Evolutionary conservation across 805 yeast genomes (phyloP).

Genomic region (Metschnikowia shivogae): DNA sequence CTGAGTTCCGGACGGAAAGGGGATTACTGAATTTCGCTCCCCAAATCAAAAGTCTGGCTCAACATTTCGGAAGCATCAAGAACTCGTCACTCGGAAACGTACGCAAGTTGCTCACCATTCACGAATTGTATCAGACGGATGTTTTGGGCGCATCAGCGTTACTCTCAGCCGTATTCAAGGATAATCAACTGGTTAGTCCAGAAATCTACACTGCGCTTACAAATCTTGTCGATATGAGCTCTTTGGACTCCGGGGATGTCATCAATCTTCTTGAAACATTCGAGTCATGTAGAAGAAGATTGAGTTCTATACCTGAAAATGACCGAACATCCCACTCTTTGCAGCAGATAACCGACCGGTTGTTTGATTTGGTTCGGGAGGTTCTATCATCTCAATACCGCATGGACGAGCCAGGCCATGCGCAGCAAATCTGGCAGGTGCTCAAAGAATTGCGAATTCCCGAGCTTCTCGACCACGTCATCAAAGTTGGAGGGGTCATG

Average conservation of each 20-base stretch:
- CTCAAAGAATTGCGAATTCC: constrained; percentile 13
- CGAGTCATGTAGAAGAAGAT: constrained; percentile 5
- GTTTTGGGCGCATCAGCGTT: constrained; percentile 5
- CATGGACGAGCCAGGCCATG: constrained; percentile 1
- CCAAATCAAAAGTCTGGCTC: not conserved
- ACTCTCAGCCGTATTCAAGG: constrained; percentile 4
- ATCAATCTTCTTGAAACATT: constrained; percentile 5
- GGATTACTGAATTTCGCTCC: constrained; percentile 5
- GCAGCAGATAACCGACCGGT: constrained; percentile 3
- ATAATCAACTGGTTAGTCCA: not conserved
- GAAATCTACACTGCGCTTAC: not conserved
- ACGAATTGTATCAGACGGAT: constrained; percentile 1
- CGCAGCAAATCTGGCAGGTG: constrained; percentile 11
- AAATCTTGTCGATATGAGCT: not conserved
- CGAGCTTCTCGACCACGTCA: constrained; percentile 14
- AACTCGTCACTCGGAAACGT: not conserved
- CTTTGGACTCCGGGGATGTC: not conserved
- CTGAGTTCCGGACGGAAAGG: constrained; percentile 3
- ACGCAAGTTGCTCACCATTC: constrained; percentile 3
- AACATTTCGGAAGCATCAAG: not conserved
- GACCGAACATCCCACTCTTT: constrained; percentile 7
- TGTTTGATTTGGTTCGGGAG: constrained; percentile 3
- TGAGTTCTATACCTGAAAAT: constrained; percentile 6
- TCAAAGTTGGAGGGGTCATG: constrained; percentile 14
- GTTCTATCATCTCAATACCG: constrained; percentile 3